Evolutionary conservation across 2,329 filamentous ascomycete species (phyloP), one percentile per base, ranked within the genome.

Genomic region (Penicillium sp.): DNA sequence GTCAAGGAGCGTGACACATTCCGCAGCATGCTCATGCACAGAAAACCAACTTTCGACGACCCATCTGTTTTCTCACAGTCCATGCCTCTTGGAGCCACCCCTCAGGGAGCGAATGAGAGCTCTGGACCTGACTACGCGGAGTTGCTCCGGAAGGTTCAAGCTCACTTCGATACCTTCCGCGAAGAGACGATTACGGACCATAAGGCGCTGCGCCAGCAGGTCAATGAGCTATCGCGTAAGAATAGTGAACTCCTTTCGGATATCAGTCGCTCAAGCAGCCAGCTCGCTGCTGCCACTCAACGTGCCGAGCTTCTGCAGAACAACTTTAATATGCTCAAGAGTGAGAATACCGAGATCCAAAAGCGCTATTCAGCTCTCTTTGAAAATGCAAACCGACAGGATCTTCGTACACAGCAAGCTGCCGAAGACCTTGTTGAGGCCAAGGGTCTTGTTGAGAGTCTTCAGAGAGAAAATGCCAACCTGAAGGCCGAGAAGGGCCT

Each of bases 1-100:
- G 91, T 94, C 70, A 90, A 91, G 65, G 94, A 99, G 76, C 87
- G 94, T 58, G 93, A 99, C 70, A 97, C 97, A 84, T 97, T 97
- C 86, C 87, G 93, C 19, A 91, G 92, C 48, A 92, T 97, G 79
- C 83, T 97, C 29, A 89, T 93, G 62, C 89, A 94, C 58, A 82
- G 85, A 54, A 84, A 85, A 16, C 82, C 85, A 73, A 86, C 75
- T 70, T 79, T 67, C 67, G 82, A 68, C 69, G 83, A 70, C 39
- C 81, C 83, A 14, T 86, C 86, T 1, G 79, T 86, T 46, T 86
- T 95, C 67, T 90, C 88, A 1, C 85, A 87, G 63, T 89, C 89
- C 16, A 75, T 88, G 30, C 84, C 87, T 55, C 81, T 83, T 36
- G 77, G 76, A 46, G 74, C 75, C 35, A 70, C 72, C 18, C 78